These are phyloP conservation scores for Lasiosphaeria hispida DNA, from an alignment of 495 filamentous ascomycete genomes.

Conservation along the genomic window DNA sequence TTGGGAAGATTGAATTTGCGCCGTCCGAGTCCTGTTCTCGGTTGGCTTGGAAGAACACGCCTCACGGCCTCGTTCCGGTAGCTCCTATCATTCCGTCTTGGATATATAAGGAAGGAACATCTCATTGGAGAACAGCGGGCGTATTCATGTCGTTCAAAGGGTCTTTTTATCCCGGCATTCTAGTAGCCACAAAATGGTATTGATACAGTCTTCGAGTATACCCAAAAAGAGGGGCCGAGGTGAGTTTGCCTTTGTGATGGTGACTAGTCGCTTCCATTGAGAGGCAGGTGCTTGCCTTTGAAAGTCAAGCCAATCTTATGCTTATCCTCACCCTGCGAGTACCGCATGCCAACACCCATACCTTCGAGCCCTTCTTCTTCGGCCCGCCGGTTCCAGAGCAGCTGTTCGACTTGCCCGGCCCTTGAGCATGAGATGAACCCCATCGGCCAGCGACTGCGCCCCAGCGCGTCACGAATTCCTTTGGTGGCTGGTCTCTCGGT, in stretches of 20 bases:
- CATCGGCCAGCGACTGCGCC: constrained; percentile 63
- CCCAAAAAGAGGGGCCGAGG: too few species aligned
- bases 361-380: constrained; percentile 62
- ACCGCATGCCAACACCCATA: constrained; percentile 58
- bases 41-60: too few species aligned
- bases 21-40: too few species aligned
- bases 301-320: constrained; percentile 51
- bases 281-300: constrained; percentile 49
- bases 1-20: constrained; percentile 70
- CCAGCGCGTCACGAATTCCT: constrained; percentile 64
- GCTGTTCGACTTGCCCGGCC: constrained; percentile 55
- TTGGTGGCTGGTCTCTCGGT: constrained; percentile 47
- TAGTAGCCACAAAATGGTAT: too few species aligned
- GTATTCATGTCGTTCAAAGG: too few species aligned
- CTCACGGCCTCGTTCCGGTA: too few species aligned
- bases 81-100: not conserved
- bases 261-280: not conserved
- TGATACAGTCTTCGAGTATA: too few species aligned
- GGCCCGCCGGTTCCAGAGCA: constrained; percentile 68
- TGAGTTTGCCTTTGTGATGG: too few species aligned
- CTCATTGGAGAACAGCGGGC: too few species aligned
- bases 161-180: too few species aligned
- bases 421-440: constrained; percentile 51
- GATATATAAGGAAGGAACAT: not conserved
- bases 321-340: constrained; percentile 32